Base-by-base conservation (phyloP, 2,329 filamentous ascomycete genomes). In the Aspergillus oerlinghausenensis region DNA sequence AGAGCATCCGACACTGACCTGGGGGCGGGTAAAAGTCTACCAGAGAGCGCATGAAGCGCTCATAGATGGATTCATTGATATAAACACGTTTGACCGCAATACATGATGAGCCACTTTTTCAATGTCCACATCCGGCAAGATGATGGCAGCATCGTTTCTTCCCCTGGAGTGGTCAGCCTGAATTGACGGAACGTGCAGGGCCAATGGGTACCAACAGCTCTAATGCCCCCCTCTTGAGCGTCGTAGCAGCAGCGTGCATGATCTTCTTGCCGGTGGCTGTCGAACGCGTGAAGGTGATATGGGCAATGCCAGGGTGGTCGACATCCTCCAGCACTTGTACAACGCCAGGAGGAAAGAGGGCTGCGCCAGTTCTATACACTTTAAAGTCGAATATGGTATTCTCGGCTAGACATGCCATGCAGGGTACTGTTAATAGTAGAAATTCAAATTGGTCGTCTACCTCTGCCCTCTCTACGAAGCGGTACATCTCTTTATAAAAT, bases 221-320 rank as follows among this genome's bases (percentile, higher is more conserved):
- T n/a, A 82, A 73, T 1, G 80, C 80, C 5, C 82, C 73, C 42
- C 77, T 73, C 65, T 84, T 83, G 50, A 83, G 63, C 0, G 80
- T 82, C 60, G 69, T 71, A n/a, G 75, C 73, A 51, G 75, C 77
- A 57, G 70, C 73, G 32, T 69, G 72, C 72, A 81, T 75, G 49
- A 82, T 74, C 55, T 70, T 72, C 64, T 80, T 77, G 61, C 80
- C 64, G 0, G 81, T 82, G 5, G 74, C 70, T 5, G 74, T 80
- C 4, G 80, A 82, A 7, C 82, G 81, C 0, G 82, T 84, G 67
- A 84, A 84, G 57, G 71, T 77, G 65, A 84, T 80, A 70, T 83
- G 83, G 52, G 77, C 73, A 62, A 83, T 78, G 23, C 73, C 77
- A 3, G 73, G 73, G 65, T 84, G 82, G 14, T 72, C 65, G 0